Evolutionary conservation across 768 basidiomycete species (phyloP).

Genomic region (Hemileccinum rubropunctum): DNA sequence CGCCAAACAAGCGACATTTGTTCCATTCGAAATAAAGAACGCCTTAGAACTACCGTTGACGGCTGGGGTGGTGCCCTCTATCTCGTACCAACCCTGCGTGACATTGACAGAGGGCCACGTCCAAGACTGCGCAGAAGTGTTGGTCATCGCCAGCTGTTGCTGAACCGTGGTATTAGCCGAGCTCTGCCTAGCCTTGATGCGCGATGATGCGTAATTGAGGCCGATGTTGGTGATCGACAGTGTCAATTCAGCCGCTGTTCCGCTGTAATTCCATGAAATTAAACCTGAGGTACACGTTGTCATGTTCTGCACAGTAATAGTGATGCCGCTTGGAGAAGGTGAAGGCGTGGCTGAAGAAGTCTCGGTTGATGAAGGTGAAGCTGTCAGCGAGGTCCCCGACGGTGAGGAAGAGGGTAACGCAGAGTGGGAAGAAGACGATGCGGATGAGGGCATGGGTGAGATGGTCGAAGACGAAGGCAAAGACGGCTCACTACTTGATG

Average conservation of each 20-base stretch:
- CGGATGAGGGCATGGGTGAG: conserved; percentile 2
- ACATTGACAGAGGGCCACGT: conserved; percentile 48
- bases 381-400: background rate
- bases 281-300: conserved; percentile 32
- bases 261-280: conserved; percentile 42
- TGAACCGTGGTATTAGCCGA: conserved; percentile 9
- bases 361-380: conserved; percentile 5
- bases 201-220: conserved; percentile 28
- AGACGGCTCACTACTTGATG: conserved; percentile 15
- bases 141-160: conserved; percentile 24
- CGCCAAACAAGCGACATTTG: conserved; percentile 34
- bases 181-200: conserved; percentile 1
- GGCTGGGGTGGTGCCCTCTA: conserved; percentile 21
- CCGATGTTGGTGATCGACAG: conserved; percentile 42
- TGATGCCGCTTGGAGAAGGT: conserved; percentile 15
- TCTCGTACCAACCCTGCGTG: conserved; percentile 47
- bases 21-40: conserved; percentile 39
- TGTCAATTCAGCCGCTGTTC: conserved; percentile 26
- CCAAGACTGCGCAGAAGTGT: conserved; percentile 29
- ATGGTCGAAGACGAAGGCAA: background rate
- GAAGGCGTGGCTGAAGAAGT: conserved; percentile 16
- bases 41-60: conserved; percentile 19
- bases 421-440: background rate
- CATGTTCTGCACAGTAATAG: conserved; percentile 29
- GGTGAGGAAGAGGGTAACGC: conserved; percentile 3